Conservation (phyloP, 2,329 filamentous ascomycete genomes). For the Lizonia empirigonia region DNA sequence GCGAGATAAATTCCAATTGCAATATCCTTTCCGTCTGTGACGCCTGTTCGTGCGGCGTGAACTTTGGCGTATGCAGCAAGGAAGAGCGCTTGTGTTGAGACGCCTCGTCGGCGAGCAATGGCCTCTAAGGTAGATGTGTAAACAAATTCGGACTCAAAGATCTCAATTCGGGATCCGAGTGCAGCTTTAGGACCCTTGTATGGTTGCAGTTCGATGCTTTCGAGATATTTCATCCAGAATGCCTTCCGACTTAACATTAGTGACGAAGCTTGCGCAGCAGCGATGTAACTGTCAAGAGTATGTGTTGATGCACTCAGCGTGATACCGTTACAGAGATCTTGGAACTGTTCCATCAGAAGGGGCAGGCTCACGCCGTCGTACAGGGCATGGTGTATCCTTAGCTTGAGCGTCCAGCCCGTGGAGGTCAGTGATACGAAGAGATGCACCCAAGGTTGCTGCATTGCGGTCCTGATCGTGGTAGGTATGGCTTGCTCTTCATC, state of each 20-base stretch:
- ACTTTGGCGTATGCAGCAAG: constrained; percentile 71
- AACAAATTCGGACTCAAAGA: constrained; percentile 59
- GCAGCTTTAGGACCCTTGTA: constrained; percentile 35
- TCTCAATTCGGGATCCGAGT: constrained; percentile 44
- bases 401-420: constrained; percentile 45
- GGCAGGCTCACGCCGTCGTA: constrained; percentile 86
- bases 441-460: constrained; percentile 41
- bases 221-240: constrained; percentile 60
- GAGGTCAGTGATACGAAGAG: constrained; percentile 44
- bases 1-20: constrained; percentile 83
- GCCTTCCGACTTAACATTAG: constrained; percentile 36
- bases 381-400: constrained; percentile 79
- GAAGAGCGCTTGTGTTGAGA: constrained; percentile 76
- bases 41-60: constrained; percentile 46
- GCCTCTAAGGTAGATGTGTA: constrained; percentile 49
- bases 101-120: constrained; percentile 55
- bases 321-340: constrained; percentile 49
- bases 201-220: constrained; percentile 11
- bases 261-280: constrained; percentile 15
- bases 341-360: constrained; percentile 62
- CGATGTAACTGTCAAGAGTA: constrained; percentile 52
- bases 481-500: constrained; percentile 13
- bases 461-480: not conserved
- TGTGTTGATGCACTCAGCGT: constrained; percentile 21
- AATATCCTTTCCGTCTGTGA: constrained; percentile 48